Conservation (phyloP, 2,329 filamentous ascomycete genomes). For the Neophaeococcomyces mojaviensis region DNA sequence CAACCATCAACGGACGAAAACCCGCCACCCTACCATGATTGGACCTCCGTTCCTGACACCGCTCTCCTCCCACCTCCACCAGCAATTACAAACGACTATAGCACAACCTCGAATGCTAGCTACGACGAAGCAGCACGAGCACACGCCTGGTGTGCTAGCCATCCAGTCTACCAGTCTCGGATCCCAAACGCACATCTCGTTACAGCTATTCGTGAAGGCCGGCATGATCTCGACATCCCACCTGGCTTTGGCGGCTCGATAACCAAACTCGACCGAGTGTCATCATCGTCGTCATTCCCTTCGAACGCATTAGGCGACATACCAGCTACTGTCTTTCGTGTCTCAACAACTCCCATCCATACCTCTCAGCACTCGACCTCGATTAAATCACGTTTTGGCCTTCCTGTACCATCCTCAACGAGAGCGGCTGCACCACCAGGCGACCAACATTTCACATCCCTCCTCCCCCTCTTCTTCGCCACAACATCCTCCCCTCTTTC, state of each 20-base stretch:
- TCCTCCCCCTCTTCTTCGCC: conserved; percentile 51
- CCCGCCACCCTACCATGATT: conserved; percentile 55
- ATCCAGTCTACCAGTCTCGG: conserved; percentile 39
- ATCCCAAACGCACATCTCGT: not conserved
- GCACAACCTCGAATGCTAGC: conserved; percentile 51
- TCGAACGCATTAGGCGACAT: not conserved
- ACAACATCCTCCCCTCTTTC: conserved; percentile 39
- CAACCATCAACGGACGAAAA: conserved; percentile 13
- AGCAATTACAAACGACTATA: conserved; percentile 44
- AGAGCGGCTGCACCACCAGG: conserved; percentile 22
- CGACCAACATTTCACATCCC: conserved; percentile 46
- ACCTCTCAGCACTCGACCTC: conserved; percentile 24
- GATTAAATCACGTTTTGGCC: too few species aligned
- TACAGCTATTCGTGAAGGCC: not conserved
- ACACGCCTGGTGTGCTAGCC: conserved; percentile 46
- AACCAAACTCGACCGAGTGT: not conserved
- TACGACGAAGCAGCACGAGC: conserved; percentile 48
- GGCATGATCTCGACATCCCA: not conserved
- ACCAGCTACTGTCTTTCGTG: conserved; percentile 35
- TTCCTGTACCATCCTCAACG: too few species aligned
- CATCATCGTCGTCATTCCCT: not conserved
- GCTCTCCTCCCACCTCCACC: conserved; percentile 54
- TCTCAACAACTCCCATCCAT: conserved; percentile 38
- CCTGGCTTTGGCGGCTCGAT: not conserved
- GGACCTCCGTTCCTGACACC: conserved; percentile 54